Conservation (phyloP, 2,329 filamentous ascomycete genomes). For the Trichoderma gracile region DNA sequence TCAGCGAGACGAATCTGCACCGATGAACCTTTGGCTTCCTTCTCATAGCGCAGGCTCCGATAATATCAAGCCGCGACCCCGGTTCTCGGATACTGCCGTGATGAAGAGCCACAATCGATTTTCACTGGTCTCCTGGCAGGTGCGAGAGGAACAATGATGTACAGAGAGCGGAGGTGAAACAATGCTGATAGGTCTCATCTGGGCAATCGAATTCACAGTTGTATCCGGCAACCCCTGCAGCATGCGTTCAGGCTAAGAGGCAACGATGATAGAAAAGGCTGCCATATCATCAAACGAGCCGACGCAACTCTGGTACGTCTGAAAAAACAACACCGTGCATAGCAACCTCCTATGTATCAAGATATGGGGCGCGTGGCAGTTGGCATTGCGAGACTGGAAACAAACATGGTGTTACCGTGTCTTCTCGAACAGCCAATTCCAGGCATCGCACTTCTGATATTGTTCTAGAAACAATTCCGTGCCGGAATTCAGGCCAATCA, state of each 20-base stretch:
- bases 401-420: neutral
- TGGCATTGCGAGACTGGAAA: neutral
- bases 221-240: constrained; percentile 2
- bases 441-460: constrained; percentile 15
- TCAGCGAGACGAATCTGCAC: neutral
- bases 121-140: neutral
- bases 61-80: neutral
- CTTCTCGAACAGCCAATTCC: neutral
- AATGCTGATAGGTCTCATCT: constrained; percentile 1
- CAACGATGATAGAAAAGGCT: neutral
- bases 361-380: neutral
- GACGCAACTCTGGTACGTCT: neutral
- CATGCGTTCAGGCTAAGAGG: constrained; percentile 5
- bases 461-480: constrained; percentile 20
- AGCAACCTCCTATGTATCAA: too few relatives aligned
- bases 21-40: neutral
- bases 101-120: neutral
- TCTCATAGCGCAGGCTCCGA: neutral
- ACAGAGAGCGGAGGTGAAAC: constrained; percentile 7
- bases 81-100: neutral
- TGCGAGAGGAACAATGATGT: constrained; percentile 6
- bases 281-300: neutral
- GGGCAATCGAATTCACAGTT: too few relatives aligned
- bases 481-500: constrained; percentile 4
- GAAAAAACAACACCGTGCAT: neutral